Evolutionary conservation across 208 protist genomes (phyloP), one percentile per base, ranked within the genome.

Genomic region (Acanthamoeba royreba): DNA sequence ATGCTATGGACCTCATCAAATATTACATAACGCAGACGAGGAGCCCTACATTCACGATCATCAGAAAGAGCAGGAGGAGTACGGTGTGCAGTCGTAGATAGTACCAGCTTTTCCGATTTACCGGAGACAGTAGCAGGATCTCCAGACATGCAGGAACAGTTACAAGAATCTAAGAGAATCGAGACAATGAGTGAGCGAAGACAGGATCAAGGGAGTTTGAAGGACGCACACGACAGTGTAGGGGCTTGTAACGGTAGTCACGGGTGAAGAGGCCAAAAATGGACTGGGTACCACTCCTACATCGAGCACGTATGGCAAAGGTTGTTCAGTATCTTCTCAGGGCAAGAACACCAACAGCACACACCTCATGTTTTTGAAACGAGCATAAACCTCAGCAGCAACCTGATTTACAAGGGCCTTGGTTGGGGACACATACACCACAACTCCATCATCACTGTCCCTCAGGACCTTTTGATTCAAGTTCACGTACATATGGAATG

Each of bases 1-100:
- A 99, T 98, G 35, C 95, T 97, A 97, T 99, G 98, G 77, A 99
- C 98, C 94, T 99, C 98, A 89, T 99, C 98, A 8, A 99, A 97
- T 83, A 99, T 99, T 52, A 99, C 98, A 96, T 99, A 99, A 93
- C 98, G 97, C 45, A 99, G 96, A 11, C 97, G 93, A 93, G 97
- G 95, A 17, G 97, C 94, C 97, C 97, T 99, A 2, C 17, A 2
- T 42, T 43, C 33, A n/a, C n/a, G n/a, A n/a, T n/a, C n/a, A n/a
- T n/a, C n/a, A n/a, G n/a, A n/a, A n/a, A n/a, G n/a, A n/a, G n/a
- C n/a, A n/a, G n/a, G n/a, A n/a, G n/a, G n/a, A n/a, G n/a, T n/a
- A n/a, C n/a, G n/a, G n/a, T n/a, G n/a, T n/a, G 5, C 63, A 46
- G 4, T 77, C 31, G 11, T 77, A 43, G 17, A 33, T 17, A 25